phyloP scores from a whole-genome alignment of 176 grass and related monocot species.

The Carex parvula region DNA sequence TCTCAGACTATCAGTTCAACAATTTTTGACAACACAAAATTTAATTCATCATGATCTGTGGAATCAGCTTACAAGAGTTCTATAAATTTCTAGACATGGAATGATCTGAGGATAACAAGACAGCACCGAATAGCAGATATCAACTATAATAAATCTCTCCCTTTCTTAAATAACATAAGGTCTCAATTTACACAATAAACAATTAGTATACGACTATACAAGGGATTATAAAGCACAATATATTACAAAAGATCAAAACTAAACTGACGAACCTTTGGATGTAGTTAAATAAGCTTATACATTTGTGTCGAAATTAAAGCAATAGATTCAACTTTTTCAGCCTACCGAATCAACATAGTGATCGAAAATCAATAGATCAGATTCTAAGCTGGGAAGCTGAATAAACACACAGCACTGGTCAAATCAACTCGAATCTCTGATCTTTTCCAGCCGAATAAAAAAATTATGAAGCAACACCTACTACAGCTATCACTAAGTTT shows the following conservation, averaged over 20 bases:
- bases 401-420: background rate
- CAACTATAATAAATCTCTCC: background rate
- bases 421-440: background rate
- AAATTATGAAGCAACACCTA: background rate
- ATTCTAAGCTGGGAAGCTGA: background rate
- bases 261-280: background rate
- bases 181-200: background rate
- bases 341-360: background rate
- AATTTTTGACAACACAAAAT: background rate
- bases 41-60: background rate
- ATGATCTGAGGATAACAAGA: background rate
- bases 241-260: background rate
- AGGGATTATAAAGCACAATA: background rate
- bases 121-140: background rate
- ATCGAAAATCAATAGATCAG: background rate
- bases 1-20: background rate
- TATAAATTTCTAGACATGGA: background rate
- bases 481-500: background rate
- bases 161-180: background rate
- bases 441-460: background rate
- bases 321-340: background rate
- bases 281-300: background rate
- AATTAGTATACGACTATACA: background rate
- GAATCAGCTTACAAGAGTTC: background rate
- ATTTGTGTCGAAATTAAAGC: background rate